A percentile compares a stretch with the other conserved stretches of the same genome.
phyloP scores from a whole-genome alignment of 176 grass and related monocot species.

The Carex kokanica region DNA sequence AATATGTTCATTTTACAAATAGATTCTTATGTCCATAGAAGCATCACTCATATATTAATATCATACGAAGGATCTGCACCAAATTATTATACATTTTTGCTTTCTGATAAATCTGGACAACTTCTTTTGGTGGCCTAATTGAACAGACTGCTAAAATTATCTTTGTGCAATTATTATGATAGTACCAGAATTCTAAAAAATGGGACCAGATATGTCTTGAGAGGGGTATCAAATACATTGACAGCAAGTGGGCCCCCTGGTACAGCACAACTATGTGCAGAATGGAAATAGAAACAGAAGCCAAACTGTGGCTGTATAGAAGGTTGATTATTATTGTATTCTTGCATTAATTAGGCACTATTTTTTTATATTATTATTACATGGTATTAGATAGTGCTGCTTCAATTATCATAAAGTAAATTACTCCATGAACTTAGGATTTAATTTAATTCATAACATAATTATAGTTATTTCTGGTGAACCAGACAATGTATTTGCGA shows the following conservation, averaged over 20 bases:
- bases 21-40: too few species aligned
- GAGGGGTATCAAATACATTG: conserved; percentile 5
- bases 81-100: conserved; percentile 5
- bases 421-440: too few species aligned
- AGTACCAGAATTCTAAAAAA: neutral
- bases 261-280: neutral
- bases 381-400: neutral
- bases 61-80: neutral
- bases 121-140: conserved; percentile 13
- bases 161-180: conserved; percentile 9
- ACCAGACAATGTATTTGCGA: neutral
- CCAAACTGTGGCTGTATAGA: neutral
- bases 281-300: neutral
- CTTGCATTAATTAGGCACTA: neutral
- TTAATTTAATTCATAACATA: neutral
- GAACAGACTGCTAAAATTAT: conserved; percentile 2
- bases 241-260: neutral
- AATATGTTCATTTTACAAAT: too few species aligned
- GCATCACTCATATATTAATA: too few species aligned
- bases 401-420: neutral
- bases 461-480: neutral
- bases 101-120: conserved; percentile 1
- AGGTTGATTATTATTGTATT: neutral
- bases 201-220: conserved; percentile 2
- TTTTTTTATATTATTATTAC: neutral